These are phyloP conservation scores for Alliaria petiolata DNA, from an alignment of 345 rosid species.

Conservation along the genomic window DNA sequence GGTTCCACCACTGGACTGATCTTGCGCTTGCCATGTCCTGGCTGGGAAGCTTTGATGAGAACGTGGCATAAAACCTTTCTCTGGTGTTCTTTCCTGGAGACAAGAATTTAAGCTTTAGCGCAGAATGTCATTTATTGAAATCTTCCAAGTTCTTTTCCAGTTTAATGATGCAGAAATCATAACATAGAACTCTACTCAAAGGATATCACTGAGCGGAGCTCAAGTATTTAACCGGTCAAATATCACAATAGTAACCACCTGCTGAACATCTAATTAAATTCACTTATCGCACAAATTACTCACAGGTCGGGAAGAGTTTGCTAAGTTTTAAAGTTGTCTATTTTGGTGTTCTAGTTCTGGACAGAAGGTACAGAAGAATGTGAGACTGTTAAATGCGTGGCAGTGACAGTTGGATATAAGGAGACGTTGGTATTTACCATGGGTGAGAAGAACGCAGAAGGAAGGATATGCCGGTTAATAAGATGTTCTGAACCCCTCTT, in stretches of 20 bases:
- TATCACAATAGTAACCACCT: no score
- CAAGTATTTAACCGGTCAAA: no score
- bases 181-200: background rate
- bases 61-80: constrained; percentile 38
- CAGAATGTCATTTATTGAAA: background rate
- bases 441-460: constrained; percentile 44
- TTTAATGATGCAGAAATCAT: constrained; percentile 2
- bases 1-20: constrained; percentile 42
- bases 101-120: background rate
- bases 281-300: no score
- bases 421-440: constrained; percentile 66
- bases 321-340: background rate
- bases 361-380: background rate
- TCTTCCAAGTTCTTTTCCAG: background rate
- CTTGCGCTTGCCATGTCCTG: constrained; percentile 75
- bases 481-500: constrained; percentile 52
- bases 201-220: no score
- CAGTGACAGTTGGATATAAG: no score
- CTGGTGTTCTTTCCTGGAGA: constrained; percentile 56
- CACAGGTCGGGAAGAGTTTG: no score
- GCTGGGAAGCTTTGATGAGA: constrained; percentile 46
- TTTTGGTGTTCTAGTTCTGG: background rate
- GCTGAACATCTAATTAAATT: no score
- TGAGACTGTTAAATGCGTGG: background rate
- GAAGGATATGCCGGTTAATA: constrained; percentile 37